Evolutionary conservation across 345 rosid genomes (phyloP), one percentile per base, ranked within the genome.

Genomic region (Citrus cavaleriei): DNA sequence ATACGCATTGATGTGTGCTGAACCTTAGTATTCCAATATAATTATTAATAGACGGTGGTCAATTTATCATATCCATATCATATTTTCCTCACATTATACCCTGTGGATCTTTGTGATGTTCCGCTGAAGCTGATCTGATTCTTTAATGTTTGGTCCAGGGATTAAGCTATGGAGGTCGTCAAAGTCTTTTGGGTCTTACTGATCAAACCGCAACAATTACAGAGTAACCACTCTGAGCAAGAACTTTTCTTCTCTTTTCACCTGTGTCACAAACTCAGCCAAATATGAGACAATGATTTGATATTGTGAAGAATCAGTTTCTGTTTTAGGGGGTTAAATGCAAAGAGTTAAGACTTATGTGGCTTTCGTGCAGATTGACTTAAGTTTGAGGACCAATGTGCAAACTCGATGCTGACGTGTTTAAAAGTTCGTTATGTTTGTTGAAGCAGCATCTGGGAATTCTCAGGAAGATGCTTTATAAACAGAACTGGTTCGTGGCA

Each of bases 151-250:
- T 75, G 46, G 4, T 49, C 24, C 78, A 75, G 78, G 28, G 54
- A 55, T 55, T 76, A 54, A 37, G 73, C 25, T 18, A 67, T 67
- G 66, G 10, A 34, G 79, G 66, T 37, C 64, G 67, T 25, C 79
- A 76, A 67, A n/a, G 51, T 19, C 65, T 76, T 55, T 14, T 67
- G 25, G 16, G 55, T 75, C 59, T 30, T 35, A 63, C 16, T 30
- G 61, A 64, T 75, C 1, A 0, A 8, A 66, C 22, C 34, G 7
- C 27, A 22, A 30, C 46, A n/a, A 25, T 0, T 61, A 16, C 68
- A 3, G 68, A 40, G 68, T 10, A 58, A 70, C 18, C 4, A 4
- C 40, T 13, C 38, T n/a, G 14, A 51, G 34, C 54, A 22, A 14
- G n/a, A 30, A 5, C 22, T 54, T 54, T 19, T 54, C 21, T 54